These are phyloP conservation scores for Phalaenopsis equestris DNA, from an alignment of 106 monocot genomes.

Conservation along the genomic window DNA sequence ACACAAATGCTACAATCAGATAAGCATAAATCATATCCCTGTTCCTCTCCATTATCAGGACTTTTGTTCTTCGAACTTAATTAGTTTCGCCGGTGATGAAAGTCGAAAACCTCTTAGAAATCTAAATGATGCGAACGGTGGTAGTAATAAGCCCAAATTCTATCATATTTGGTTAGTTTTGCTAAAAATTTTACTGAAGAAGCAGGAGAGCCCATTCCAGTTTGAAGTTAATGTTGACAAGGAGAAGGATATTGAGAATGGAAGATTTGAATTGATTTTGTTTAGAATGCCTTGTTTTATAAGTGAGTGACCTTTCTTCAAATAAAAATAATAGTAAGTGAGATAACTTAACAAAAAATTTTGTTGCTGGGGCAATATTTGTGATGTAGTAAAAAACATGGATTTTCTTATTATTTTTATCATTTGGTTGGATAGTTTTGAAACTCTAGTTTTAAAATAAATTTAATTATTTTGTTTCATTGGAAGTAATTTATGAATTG, in stretches of 20 bases:
- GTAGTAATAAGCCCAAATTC: constrained; percentile 16
- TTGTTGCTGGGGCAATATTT: too few relatives aligned
- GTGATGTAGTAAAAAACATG: too few relatives aligned
- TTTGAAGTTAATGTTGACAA: constrained; percentile 36
- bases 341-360: too few relatives aligned
- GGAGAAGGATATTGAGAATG: constrained; percentile 28
- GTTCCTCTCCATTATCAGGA: background rate
- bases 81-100: background rate
- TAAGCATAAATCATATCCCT: constrained; percentile 2
- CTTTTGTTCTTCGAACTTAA: background rate
- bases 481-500: too few relatives aligned
- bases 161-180: constrained; percentile 42
- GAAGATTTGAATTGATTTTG: constrained; percentile 44
- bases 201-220: constrained; percentile 37
- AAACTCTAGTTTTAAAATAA: too few relatives aligned
- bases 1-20: constrained; percentile 26
- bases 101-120: background rate
- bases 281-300: constrained; percentile 33
- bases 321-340: background rate
- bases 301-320: background rate
- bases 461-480: too few relatives aligned
- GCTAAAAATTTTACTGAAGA: constrained; percentile 24
- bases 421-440: too few relatives aligned
- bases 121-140: background rate
- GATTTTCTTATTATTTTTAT: too few relatives aligned